Percentiles rank a stretch among this genome's conserved stretches.
Evolutionary conservation across 257 asterid genomes (phyloP).

Genomic region (Solanum neorickii): DNA sequence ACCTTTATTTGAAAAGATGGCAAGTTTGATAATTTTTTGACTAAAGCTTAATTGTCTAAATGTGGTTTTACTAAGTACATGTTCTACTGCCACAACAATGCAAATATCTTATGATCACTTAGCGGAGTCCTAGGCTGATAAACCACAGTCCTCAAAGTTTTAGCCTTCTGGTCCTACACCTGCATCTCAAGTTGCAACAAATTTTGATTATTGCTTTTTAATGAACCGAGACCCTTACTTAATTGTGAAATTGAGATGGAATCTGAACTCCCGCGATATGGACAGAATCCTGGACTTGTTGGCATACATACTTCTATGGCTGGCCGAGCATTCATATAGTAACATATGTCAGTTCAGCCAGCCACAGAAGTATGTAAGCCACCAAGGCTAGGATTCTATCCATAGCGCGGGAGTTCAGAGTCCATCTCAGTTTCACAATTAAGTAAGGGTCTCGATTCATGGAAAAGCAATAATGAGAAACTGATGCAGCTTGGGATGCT

Average conservation of each 20-base stretch:
- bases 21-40: constrained; percentile 23
- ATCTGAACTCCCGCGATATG: too few relatives aligned
- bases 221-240: constrained; percentile 31
- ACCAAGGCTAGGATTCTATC: too few relatives aligned
- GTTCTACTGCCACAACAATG: constrained; percentile 33
- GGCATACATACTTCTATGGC: constrained; percentile 7
- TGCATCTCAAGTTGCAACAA: neutral
- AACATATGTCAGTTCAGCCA: constrained; percentile 40
- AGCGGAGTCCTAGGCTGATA: constrained; percentile 58
- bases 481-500: too few relatives aligned
- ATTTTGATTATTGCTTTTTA: constrained; percentile 37
- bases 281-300: too few relatives aligned
- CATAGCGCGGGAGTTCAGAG: too few relatives aligned
- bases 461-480: too few relatives aligned
- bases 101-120: constrained; percentile 46
- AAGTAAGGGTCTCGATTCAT: too few relatives aligned
- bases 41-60: neutral
- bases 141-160: constrained; percentile 10
- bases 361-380: too few relatives aligned
- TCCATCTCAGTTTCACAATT: too few relatives aligned
- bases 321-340: constrained; percentile 56
- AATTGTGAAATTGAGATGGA: too few relatives aligned
- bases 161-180: neutral
- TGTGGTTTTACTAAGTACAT: neutral
- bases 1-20: constrained; percentile 73